These are phyloP conservation scores for Eucalyptus polybractea DNA, from an alignment of 345 rosid species.

Conservation along the genomic window DNA sequence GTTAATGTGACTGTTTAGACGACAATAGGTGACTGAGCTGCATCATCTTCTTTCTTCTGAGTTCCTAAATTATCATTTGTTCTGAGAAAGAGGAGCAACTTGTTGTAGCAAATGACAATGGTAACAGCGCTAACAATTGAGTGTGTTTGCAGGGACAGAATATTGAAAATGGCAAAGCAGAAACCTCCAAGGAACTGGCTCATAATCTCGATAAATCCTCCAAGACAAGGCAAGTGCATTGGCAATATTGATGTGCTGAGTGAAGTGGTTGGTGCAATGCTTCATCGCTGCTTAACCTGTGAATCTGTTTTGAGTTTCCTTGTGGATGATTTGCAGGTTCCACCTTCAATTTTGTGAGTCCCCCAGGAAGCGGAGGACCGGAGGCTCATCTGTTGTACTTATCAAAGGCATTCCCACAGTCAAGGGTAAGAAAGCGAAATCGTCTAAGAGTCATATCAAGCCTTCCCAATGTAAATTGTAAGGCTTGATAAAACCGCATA, in stretches of 20 bases:
- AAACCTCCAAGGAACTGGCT: conserved; percentile 8
- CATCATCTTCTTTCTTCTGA: background rate
- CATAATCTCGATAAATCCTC: conserved; percentile 17
- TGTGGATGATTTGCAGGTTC: conserved; percentile 1
- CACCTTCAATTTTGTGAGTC: conserved; percentile 12
- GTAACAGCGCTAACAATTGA: background rate
- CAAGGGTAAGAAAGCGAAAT: conserved; percentile 22
- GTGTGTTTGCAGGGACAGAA: conserved; percentile 13
- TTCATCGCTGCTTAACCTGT: background rate
- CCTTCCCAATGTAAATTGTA: background rate
- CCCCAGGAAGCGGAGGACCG: conserved; percentile 27
- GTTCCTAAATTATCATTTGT: background rate
- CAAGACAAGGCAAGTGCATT: background rate
- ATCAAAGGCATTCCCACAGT: conserved; percentile 15
- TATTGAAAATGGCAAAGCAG: conserved; percentile 8
- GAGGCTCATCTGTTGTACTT: conserved; percentile 25
- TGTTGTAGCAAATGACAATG: background rate
- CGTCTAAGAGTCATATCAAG: conserved; percentile 2
- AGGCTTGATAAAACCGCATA: background rate
- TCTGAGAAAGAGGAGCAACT: background rate
- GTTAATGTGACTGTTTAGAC: background rate
- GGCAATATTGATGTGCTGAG: background rate
- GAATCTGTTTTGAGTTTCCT: background rate
- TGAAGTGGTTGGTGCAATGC: background rate
- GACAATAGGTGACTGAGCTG: background rate